These are phyloP conservation scores for Calocybe gangraenosa DNA, from an alignment of 768 basidiomycete species.

Conservation along the genomic window DNA sequence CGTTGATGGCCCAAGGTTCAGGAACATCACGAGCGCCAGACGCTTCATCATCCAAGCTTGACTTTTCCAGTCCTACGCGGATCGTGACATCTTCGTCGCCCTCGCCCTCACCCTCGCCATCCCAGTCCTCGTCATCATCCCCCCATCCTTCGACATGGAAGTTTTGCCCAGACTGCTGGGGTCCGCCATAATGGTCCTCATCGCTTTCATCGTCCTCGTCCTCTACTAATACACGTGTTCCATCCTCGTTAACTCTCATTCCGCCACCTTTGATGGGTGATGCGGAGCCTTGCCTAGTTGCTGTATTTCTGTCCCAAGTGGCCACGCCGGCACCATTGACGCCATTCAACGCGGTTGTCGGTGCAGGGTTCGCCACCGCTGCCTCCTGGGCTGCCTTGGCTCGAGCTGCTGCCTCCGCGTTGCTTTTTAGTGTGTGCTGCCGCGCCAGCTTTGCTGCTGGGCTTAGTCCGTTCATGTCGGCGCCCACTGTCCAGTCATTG, in stretches of 20 bases:
- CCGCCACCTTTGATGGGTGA: constrained; percentile 39
- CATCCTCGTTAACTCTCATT: constrained; percentile 57
- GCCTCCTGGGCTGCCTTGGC: constrained; percentile 57
- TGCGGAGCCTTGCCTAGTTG: constrained; percentile 47
- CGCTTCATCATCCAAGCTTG: constrained; percentile 42
- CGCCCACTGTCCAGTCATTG: constrained; percentile 56
- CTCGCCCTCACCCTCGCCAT: constrained; percentile 52
- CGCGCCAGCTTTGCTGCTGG: constrained; percentile 88
- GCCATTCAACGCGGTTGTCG: constrained; percentile 9
- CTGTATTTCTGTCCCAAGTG: constrained; percentile 83
- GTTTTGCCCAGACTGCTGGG: constrained; percentile 33
- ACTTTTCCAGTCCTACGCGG: constrained; percentile 50
- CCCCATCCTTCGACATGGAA: constrained; percentile 57
- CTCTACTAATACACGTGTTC: constrained; percentile 59
- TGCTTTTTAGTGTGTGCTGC: constrained; percentile 88
- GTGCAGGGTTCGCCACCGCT: constrained; percentile 22
- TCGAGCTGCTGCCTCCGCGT: constrained; percentile 71
- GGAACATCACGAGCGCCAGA: constrained; percentile 56
- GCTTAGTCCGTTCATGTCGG: constrained; percentile 69
- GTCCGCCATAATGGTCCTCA: constrained; percentile 41
- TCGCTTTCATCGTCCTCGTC: constrained; percentile 66
- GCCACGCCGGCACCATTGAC: constrained; percentile 41
- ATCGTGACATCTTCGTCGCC: constrained; percentile 74
- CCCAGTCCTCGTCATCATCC: constrained; percentile 81
- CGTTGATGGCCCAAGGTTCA: constrained; percentile 74